Evolutionary conservation across 352 stramenopile genomes (phyloP), one percentile per base, ranked within the genome.

Genomic region (Globisporangium orthogonon): DNA sequence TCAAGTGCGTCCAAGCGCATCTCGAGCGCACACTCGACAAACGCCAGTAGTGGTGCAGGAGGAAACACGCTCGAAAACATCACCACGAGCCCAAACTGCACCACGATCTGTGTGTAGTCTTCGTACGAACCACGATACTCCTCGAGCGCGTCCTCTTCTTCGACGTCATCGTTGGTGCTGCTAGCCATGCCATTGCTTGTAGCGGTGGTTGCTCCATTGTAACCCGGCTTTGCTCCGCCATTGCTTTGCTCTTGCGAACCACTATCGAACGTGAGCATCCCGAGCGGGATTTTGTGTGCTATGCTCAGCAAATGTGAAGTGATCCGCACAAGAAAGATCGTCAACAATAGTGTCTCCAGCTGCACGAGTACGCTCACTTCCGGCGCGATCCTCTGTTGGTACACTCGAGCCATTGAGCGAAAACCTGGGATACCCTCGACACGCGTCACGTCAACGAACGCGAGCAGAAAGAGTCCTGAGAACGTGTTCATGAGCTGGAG

Each of bases 21-120:
- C 33, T 75, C 72, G 17, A 82, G 60, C 44, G 58, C 65, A 33
- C 64, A 70, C 30, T 83, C 76, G 4, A 74, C 5, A 5, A 83
- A 54, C 9, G 63, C 66, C n/a, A 86, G 54, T 30, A 82, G 23
- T 11, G 76, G 73, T 1, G 67, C 52, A 17, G 81, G 44, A 1
- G 76, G 76, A 28, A 67, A 67, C 28, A 71, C 63, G 46, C 64
- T 67, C 23, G 73, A 78, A 48, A 86, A 82, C 60, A 73, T 73
- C 18, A 68, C 54, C 3, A 83, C 55, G 43, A 83, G 52, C 5
- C 73, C 76, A 39, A 83, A 62, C 52, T 83, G 69, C 17, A 74
- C 56, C 14, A 80, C 50, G 35, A 74, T 45, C 56, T 82, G 60
- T 2, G 63, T 64, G 31, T 83, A 86, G 40, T 74, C 71, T 49